These are phyloP conservation scores for Cucurbita ficifolia DNA, from an alignment of 306 rosid genomes.

Conservation along the genomic window DNA sequence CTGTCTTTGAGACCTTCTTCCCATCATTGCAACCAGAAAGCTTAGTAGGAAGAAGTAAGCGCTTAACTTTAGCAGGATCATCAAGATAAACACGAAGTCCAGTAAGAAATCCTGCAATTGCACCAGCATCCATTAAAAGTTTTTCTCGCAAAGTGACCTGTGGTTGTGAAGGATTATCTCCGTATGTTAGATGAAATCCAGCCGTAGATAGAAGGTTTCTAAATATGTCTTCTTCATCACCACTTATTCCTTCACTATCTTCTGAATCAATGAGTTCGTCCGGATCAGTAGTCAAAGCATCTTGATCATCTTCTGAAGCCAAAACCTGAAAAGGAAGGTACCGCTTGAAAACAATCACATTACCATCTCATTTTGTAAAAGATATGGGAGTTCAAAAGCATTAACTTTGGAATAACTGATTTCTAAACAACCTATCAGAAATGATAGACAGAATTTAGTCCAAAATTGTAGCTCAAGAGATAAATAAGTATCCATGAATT, in stretches of 20 bases:
- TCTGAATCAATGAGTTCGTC: conserved; percentile 91
- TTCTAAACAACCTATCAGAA: background rate
- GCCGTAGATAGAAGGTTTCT: conserved; percentile 91
- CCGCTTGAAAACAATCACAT: conserved; percentile 11
- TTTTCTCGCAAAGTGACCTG: conserved; percentile 91
- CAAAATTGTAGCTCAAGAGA: background rate
- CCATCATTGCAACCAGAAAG: conserved; percentile 73
- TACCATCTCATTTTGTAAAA: conserved; percentile 7
- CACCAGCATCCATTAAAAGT: conserved; percentile 93
- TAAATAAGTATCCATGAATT: background rate
- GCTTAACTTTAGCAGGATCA: conserved; percentile 97
- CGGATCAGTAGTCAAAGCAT: conserved; percentile 97
- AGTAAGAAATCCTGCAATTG: conserved; percentile 94
- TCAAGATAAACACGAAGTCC: conserved; percentile 99
- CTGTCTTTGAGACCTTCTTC: conserved; percentile 51
- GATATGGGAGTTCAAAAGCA: background rate
- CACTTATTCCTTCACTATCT: conserved; percentile 93
- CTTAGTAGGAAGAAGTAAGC: conserved; percentile 91
- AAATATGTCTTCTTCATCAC: conserved; percentile 94
- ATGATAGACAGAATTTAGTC: background rate
- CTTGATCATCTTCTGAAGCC: conserved; percentile 94
- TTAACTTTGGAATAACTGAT: background rate
- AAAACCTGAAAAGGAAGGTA: conserved; percentile 44
- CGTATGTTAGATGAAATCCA: conserved; percentile 93
- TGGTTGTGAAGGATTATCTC: conserved; percentile 94